Evolutionary conservation across 495 filamentous ascomycete species (phyloP), one percentile per base, ranked within the genome.

Genomic region (Penicillium coprophilum): DNA sequence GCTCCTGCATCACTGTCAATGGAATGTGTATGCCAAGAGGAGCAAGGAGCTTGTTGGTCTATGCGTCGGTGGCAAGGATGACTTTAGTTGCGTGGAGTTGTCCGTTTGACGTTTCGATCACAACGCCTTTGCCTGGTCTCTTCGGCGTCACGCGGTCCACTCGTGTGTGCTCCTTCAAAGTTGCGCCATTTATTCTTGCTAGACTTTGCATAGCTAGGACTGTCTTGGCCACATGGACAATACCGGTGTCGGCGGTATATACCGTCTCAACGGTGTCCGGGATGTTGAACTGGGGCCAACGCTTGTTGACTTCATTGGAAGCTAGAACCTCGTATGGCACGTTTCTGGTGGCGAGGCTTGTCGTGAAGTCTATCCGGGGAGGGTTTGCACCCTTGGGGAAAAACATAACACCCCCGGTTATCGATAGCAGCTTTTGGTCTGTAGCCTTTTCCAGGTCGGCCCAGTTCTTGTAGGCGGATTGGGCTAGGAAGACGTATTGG

Each of bases 1-100:
- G 67, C 34, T 70, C 67, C 17, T 70, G 67, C 67, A 70, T 70
- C n/a, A 68, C 50, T 3, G 58, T 54, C 6, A 70, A 45, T 6
- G 67, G 64, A 19, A 70, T 70, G 23, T 70, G 62, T 10, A 58
- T 48, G 12, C 55, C 59, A 3, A 70, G 55, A 7, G 65, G 67
- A 1, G 50, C 58, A 20, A 70, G 62, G 10, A 70, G 58, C 39
- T 68, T 63, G 34, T 70, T 68, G 28, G 59, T 65, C 67, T 65
- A 70, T 8, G 64, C 67, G 39, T 70, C 67, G 0, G 67, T 62
- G 11, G 67, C 44, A 9, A 70, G 55, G 30, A 70, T 64, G 46
- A 70, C 62, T 32, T 68, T 70, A 17, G 31, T 24, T 12, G 65
- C 64, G 27, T 56, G 55, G 49, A 67, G 61, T 8, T 47, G 54